Evolutionary conservation across 179 eudicot species (phyloP), one percentile per base, ranked within the genome.

Genomic region (Patellifolia procumbens): DNA sequence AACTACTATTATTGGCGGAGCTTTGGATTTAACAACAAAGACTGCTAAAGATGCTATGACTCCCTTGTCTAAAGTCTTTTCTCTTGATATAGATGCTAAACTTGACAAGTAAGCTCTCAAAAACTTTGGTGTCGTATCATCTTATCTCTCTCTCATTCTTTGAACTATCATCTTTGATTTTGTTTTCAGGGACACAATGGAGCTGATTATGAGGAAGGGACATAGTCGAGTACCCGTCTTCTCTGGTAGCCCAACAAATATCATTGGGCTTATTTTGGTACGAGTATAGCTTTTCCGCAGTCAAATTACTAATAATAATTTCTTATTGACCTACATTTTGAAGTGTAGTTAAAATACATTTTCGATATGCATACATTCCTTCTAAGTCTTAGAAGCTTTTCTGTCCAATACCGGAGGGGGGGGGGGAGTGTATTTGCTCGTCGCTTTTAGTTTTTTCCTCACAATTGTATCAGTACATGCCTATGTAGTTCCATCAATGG

Each of bases 1-100:
- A 86, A 90, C 92, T 51, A 86, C 91, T 1, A 92, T 92, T 52
- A 92, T 92, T 32, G 80, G 91, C 49, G 95, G 97, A 79, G 97
- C 97, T 68, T 65, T 90, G 68, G 91, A 90, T 39, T 64, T 90
- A 52, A 78, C 95, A 32, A 83, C 76, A 49, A 92, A 90, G 79
- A 87, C 91, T 24, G 93, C 90, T 61, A 84, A 87, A 78, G 92
- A 92, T 79, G 92, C 87, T 0, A 92, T 92, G 97, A 92, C 97
- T 51, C 88, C 92, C 22, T 65, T 89, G 80, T 81, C 88, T 37
- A 69, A 79, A 82, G 86, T 88, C 37, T 92, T 92, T 81, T 85
- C 95, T 22, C 85, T 92, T 24, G 89, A 92, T 74, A 76, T 89
- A 17, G 85, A 92, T 68, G 76, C 90, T 49, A 88, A 85, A 74